Percentiles rank a stretch among this genome's conserved stretches.
phyloP scores from a whole-genome alignment of 345 rosid genomes.

The Arabis alpina region DNA sequence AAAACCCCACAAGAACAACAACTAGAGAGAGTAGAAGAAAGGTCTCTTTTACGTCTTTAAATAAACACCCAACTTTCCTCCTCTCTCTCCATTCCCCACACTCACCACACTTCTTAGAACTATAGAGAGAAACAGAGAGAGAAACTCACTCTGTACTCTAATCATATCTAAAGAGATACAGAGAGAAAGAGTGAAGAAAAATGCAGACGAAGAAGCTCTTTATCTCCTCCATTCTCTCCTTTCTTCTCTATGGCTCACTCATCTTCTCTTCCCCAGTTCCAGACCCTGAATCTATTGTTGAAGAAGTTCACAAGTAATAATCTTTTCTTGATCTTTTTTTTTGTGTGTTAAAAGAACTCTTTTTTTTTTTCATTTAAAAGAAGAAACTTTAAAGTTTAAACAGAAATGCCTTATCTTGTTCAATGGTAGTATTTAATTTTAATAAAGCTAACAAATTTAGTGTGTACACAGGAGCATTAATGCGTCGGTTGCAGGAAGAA shows the following conservation, averaged over 20 bases:
- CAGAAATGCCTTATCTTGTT: no score
- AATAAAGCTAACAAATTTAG: no score
- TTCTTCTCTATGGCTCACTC: slow-evolving; percentile 40
- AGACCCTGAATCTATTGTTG: slow-evolving; percentile 62
- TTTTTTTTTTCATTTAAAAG: no score
- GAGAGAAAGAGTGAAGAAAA: slow-evolving; percentile 4
- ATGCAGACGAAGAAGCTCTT: slow-evolving; percentile 40
- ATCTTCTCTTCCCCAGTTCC: slow-evolving; percentile 60
- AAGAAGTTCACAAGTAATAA: slow-evolving; percentile 68
- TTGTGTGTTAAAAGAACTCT: neutral
- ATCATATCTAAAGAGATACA: neutral
- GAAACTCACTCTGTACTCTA: no score
- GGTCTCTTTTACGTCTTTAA: slow-evolving; percentile 28
- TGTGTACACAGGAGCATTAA: slow-evolving; percentile 57
- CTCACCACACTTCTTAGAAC: neutral
- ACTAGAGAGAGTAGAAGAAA: slow-evolving; percentile 2
- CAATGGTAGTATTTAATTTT: no score
- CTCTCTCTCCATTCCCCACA: slow-evolving; percentile 20
- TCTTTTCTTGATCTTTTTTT: slow-evolving; percentile 1
- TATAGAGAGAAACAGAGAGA: no score
- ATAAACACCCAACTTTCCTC: slow-evolving; percentile 31
- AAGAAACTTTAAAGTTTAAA: no score
- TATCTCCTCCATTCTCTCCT: slow-evolving; percentile 44
- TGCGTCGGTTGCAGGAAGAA: slow-evolving; percentile 53
- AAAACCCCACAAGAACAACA: slow-evolving; percentile 21